Evolutionary conservation across 805 yeast genomes (phyloP), one percentile per base, ranked within the genome.

Genomic region (Scheffersomyces ergatensis): DNA sequence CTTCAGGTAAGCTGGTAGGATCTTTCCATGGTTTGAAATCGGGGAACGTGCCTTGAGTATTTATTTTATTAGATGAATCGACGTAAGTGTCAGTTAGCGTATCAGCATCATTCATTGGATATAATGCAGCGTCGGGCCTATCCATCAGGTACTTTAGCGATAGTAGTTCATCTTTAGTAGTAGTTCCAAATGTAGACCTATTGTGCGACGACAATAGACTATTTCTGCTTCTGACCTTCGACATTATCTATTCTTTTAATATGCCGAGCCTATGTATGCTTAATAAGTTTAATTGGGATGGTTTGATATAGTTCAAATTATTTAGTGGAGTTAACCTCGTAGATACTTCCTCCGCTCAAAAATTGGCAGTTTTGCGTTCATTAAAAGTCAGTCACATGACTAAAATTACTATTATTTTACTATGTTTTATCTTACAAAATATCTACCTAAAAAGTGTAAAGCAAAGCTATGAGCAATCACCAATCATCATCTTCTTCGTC

Each of bases 21-120:
- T 82, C 88, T 30, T 65, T 64, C 93, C 95, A 87, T 0, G 89
- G 83, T 30, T 60, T 63, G 55, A 78, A 85, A 57, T 86, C 95
- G 0, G 95, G 95, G 50, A 75, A 85, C 6, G 62, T 62, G 6
- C 39, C 16, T 13, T 45, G 50, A 15, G 34, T n/a, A 29, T 29
- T 20, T n/a, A 23, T 2, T 8, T 29, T 20, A 30, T 30, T 21
- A 4, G 37, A 13, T 30, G 30, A 16, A 19, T 30, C 37, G 14
- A 38, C 35, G 13, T 43, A 26, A 11, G 20, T 36, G 14, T 41
- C 45, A 13, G 32, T 39, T 19, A 33, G 9, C 26, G 20, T 29
- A 5, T 42, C 48, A 11, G 37, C 24, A 30, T 57, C 67, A 38
- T 57, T 62, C 20, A 67, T 46, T 5, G 75, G 72, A 42, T 62